Base-by-base conservation (phyloP, 1,139 yeast genomes). In the Lodderomyces oxycetoniae region DNA sequence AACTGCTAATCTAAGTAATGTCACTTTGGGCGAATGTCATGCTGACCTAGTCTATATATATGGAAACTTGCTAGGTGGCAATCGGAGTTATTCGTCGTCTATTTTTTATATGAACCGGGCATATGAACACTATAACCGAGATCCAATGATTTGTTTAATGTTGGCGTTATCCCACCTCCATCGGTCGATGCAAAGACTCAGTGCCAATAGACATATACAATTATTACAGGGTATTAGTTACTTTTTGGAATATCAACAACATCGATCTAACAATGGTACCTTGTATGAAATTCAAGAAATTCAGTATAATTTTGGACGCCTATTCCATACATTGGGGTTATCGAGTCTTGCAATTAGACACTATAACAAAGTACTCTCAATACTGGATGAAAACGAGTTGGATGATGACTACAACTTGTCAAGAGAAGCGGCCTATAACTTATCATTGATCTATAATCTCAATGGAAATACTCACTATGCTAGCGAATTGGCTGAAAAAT, bases 111-210 rank as follows among this genome's bases (percentile, higher is more conserved):
- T 79, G 37, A 70, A 74, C 26, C 75, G 81, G 45, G 77, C 75
- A 26, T 85, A 77, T 58, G 77, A 63, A 56, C 70, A 69, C 17
- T 74, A 71, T 38, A 79, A 81, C 30, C 63, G 74, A 31, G 96
- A 91, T 44, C 95, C 96, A 0, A 75, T 86, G 66, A 63, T 91
- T 2, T 71, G 88, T 43, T 64, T 91, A 24, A 59, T 84, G 17
- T 63, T 86, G 34, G 96, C 93, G 0, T 59, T 91, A 27, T 78
- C 89, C 0, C 91, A 89, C 56, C 64, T 88, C n/a, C 96, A 89
- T 48, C 70, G 98, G 26, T 83, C 97, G 0, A 80, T 89, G 79
- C 97, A 91, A 56, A 68, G 99, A 44, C 77, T 86, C 37, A 80
- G 95, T 10, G 69, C 80, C 8, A 87, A 87, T 54, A 72, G 97